phyloP scores from a whole-genome alignment of 495 filamentous ascomycete genomes.

The Daldinia loculata region DNA sequence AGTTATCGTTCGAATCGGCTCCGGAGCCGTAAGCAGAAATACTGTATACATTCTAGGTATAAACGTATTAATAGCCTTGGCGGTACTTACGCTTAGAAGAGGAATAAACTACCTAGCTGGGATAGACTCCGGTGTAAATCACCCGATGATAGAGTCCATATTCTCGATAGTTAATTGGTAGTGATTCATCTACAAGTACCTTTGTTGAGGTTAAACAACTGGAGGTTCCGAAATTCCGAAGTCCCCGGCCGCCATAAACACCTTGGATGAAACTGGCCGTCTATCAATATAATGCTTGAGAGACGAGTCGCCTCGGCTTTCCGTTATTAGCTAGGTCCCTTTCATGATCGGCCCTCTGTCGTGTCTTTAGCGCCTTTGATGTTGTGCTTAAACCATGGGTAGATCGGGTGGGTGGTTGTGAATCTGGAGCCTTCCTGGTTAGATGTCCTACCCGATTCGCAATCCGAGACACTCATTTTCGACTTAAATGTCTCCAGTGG shows the following conservation, averaged over 20 bases:
- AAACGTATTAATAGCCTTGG: conserved; percentile 7
- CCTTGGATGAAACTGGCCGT: conserved; percentile 8
- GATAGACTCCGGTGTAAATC: background rate
- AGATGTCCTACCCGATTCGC: background rate
- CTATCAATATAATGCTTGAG: background rate
- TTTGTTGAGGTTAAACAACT: conserved; percentile 1
- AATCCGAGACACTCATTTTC: conserved; percentile 8
- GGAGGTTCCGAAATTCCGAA: background rate
- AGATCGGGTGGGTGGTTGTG: conserved; percentile 5
- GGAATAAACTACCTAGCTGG: background rate
- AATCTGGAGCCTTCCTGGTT: background rate
- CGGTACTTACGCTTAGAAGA: background rate
- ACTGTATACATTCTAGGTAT: conserved; percentile 1
- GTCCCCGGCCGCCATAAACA: conserved; percentile 1
- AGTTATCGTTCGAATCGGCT: background rate
- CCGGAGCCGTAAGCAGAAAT: background rate
- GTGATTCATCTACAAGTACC: conserved; percentile 18
- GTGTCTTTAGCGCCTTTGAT: background rate
- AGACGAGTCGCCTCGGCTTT: background rate
- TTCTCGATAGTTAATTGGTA: conserved; percentile 7
- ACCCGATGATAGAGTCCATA: background rate
- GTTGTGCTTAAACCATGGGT: conserved; percentile 3
- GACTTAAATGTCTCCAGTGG: conserved; percentile 20
- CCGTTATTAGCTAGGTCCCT: background rate
- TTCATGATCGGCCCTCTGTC: conserved; percentile 1